Base-by-base conservation (phyloP, 352 stramenopile species). In the Phytophthora kernoviae region DNA sequence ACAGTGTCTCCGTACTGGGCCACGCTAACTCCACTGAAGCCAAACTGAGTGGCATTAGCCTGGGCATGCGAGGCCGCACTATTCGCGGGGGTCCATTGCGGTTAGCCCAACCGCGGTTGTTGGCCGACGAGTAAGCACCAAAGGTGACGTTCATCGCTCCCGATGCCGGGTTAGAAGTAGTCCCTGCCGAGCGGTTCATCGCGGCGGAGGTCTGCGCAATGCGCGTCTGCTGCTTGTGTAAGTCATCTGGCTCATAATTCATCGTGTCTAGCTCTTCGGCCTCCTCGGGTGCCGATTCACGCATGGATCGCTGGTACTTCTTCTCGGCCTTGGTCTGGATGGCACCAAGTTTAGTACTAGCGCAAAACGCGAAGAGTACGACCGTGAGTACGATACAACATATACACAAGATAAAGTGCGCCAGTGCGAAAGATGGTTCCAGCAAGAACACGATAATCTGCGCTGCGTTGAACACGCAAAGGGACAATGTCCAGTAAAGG, bases 251-350 rank as follows among this genome's bases (percentile, higher is more conserved):
- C 41, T 68, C 58, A 27, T 70, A 53, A 32, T 68, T 65, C 9
- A 55, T 48, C 30, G 55, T 36, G 6, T 65, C 62, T 36, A 83
- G 45, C 22, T 70, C 27, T 20, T 70, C 68, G 5, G 37, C 46
- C 9, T 64, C 41, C 43, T 79, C 75, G 22, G 57, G 64, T 0
- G 42, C 66, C 18, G 68, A 57, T 30, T 84, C 70, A 45, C 81
- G 59, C 58, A 78, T 70, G 12, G 68, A 70, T 34, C 65, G 68
- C 57, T 93, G 77, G 10, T 75, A 73, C 55, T 83, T 81, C 68
- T 95, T 95, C 66, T 95, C 87, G 20, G 66, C 76, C 75, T 95
- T 95, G 44, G 91, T 86, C 69, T 93, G 83, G 56, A 95, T 94
- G 0, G 87, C 84, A 10, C 86, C 86, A 10, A 81, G 55, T 48